A percentile compares a stretch with the other conserved stretches of the same genome.
Conservation (phyloP, 805 yeast species). For the Barnettozyma pratensis region DNA sequence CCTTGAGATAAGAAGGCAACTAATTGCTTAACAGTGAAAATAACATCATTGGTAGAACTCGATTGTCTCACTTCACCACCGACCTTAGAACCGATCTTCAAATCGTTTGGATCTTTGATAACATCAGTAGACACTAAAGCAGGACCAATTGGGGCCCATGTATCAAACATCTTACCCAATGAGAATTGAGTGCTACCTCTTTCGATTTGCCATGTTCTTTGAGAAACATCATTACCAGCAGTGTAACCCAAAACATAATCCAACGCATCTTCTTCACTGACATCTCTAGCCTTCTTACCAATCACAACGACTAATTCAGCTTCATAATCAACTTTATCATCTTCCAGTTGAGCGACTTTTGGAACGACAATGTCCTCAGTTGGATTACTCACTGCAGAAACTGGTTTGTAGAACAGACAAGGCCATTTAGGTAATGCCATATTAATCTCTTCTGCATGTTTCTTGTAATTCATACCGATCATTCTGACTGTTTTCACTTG, state of each 20-base stretch:
- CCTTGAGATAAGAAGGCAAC: conserved; percentile 45
- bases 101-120: conserved; percentile 22
- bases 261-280: conserved; percentile 36
- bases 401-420: conserved; percentile 45
- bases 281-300: conserved; percentile 41
- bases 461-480: conserved; percentile 46
- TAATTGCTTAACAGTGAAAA: conserved; percentile 39
- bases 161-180: conserved; percentile 48
- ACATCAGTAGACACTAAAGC: conserved; percentile 36
- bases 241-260: conserved; percentile 45
- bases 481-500: conserved; percentile 38
- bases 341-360: conserved; percentile 27
- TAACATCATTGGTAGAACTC: conserved; percentile 41
- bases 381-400: conserved; percentile 39
- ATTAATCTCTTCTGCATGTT: conserved; percentile 36
- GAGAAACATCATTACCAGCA: conserved; percentile 50
- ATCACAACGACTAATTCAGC: conserved; percentile 48
- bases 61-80: conserved; percentile 44
- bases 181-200: conserved; percentile 49
- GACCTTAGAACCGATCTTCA: conserved; percentile 35
- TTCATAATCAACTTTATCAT: conserved; percentile 41
- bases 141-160: conserved; percentile 54
- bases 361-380: conserved; percentile 40
- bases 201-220: conserved; percentile 47
- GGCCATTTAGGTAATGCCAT: conserved; percentile 42